phyloP scores from a whole-genome alignment of 371 early-diverging fungal species.

The Phascolomyces articulosus region DNA sequence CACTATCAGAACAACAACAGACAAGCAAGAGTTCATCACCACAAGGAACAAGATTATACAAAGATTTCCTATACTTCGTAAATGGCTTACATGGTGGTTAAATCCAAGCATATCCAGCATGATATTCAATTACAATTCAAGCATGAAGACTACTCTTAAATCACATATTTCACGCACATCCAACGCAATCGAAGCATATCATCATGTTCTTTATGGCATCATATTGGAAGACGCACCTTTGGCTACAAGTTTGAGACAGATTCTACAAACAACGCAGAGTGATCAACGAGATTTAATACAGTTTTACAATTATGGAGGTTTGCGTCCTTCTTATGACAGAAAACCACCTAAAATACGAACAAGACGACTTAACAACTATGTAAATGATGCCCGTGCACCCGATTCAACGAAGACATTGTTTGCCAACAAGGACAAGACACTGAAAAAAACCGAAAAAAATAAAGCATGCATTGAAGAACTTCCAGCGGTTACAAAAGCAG shows the following conservation, averaged over 20 bases:
- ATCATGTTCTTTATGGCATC: constrained; percentile 4
- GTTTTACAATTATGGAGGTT: neutral
- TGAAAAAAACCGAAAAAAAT: too few species aligned
- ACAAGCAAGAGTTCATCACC: too few species aligned
- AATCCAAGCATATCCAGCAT: neutral
- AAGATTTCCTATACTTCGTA: too few species aligned
- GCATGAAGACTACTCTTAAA: neutral
- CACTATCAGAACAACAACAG: neutral
- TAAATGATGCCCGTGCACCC: neutral
- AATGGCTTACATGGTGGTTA: constrained; percentile 3
- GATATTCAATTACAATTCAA: neutral
- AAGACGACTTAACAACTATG: neutral
- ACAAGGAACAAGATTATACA: too few species aligned
- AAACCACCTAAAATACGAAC: neutral
- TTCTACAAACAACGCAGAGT: neutral
- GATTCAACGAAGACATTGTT: neutral
- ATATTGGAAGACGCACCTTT: neutral
- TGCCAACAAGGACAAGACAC: neutral
- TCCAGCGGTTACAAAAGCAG: neutral
- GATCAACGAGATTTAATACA: neutral
- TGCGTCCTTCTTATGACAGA: neutral
- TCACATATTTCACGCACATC: neutral
- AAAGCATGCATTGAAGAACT: too few species aligned
- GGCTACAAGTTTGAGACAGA: neutral
- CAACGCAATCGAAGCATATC: constrained; percentile 1